Percentiles rank a stretch among this genome's conserved stretches.
Evolutionary conservation across 2,329 filamentous ascomycete genomes (phyloP).

Genomic region (Fusarium camptoceras): DNA sequence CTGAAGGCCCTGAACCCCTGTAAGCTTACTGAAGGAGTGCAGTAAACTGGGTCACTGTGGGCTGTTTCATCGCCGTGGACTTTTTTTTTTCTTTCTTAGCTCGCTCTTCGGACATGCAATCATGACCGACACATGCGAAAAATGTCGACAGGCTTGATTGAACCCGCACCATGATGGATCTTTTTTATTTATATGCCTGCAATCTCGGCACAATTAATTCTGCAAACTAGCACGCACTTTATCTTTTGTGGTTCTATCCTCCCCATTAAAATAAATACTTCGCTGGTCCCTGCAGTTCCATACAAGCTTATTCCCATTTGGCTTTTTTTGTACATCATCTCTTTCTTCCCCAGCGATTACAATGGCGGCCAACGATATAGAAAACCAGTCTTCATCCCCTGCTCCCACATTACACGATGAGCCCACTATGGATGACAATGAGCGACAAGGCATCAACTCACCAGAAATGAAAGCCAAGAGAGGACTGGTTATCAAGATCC

Average conservation of each 20-base stretch:
- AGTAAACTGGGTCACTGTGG: not conserved
- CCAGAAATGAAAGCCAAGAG: constrained; percentile 23
- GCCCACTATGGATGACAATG: not conserved
- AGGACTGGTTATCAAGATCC: constrained; percentile 19
- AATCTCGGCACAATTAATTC: not conserved
- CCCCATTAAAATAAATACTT: not conserved
- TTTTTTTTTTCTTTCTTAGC: too few relatives aligned
- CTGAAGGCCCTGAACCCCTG: not conserved
- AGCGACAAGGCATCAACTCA: constrained; percentile 23
- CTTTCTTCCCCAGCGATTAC: not conserved
- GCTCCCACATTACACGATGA: constrained; percentile 33
- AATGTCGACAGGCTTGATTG: not conserved
- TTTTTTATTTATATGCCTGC: constrained; percentile 15
- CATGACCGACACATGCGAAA: not conserved
- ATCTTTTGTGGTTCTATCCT: not conserved
- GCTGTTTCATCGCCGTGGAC: not conserved
- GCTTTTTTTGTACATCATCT: not conserved
- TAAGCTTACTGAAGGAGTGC: not conserved
- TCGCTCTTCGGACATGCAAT: constrained; percentile 10
- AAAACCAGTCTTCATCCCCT: constrained; percentile 24
- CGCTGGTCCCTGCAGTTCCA: not conserved
- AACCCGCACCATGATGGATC: constrained; percentile 3
- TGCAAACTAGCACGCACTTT: not conserved
- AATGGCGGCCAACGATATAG: constrained; percentile 17
- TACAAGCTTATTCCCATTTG: not conserved